phyloP scores from a whole-genome alignment of 2,329 filamentous ascomycete genomes.

The Fusarium albidum region DNA sequence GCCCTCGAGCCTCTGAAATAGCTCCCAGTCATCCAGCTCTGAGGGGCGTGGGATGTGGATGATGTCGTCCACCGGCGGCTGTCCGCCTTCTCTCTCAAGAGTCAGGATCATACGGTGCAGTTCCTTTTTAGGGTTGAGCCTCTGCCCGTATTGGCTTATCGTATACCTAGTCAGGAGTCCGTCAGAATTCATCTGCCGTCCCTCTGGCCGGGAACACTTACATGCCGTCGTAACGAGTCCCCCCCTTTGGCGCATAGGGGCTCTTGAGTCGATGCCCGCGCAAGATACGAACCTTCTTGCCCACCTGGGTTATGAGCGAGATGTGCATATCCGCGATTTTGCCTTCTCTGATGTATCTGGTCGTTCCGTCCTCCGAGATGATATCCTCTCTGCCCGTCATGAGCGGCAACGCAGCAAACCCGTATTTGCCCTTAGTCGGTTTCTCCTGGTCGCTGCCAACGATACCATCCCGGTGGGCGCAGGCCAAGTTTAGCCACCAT shows the following conservation, averaged over 20 bases:
- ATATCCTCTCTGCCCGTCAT: constrained; percentile 60
- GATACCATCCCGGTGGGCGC: constrained; percentile 64
- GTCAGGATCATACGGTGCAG: constrained; percentile 55
- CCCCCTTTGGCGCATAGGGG: constrained; percentile 58
- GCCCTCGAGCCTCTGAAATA: constrained; percentile 58
- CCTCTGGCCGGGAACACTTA: constrained; percentile 43
- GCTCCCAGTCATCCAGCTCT: constrained; percentile 63
- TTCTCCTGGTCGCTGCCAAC: constrained; percentile 54
- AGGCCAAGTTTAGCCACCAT: constrained; percentile 67
- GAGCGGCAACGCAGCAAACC: constrained; percentile 57
- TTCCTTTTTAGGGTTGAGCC: constrained; percentile 41
- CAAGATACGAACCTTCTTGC: constrained; percentile 60
- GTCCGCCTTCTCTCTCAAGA: constrained; percentile 54
- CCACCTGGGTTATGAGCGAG: constrained; percentile 58
- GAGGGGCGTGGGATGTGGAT: constrained; percentile 59
- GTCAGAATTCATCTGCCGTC: not conserved
- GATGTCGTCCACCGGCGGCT: constrained; percentile 53
- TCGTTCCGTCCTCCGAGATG: constrained; percentile 38
- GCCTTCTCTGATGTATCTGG: constrained; percentile 57
- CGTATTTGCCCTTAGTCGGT: constrained; percentile 56
- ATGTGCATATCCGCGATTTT: constrained; percentile 55
- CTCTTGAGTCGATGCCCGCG: constrained; percentile 60
- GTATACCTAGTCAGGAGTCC: constrained; percentile 52
- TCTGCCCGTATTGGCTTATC: constrained; percentile 55
- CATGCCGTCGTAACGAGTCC: constrained; percentile 66